phyloP scores from a whole-genome alignment of 108 stramenopile species.

The Chaetoceros tenuissimus region DNA sequence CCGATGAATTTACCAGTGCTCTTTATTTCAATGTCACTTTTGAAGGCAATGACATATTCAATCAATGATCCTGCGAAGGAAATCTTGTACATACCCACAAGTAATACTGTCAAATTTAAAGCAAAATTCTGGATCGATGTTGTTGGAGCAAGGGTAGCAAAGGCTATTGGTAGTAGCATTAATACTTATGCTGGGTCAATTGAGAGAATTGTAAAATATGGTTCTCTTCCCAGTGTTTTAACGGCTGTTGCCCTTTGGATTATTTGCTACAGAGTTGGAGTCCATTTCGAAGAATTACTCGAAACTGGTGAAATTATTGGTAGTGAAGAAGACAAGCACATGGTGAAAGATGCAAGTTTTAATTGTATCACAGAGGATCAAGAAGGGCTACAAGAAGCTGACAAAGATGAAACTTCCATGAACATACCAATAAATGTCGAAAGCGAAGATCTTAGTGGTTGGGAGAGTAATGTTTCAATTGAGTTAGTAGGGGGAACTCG shows the following conservation, averaged over 20 bases:
- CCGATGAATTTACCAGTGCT: conserved; percentile 70
- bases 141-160: conserved; percentile 75
- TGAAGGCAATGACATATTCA: conserved; percentile 90
- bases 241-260: conserved; percentile 56
- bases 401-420: too few species aligned
- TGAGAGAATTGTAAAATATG: conserved; percentile 58
- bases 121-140: conserved; percentile 91
- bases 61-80: conserved; percentile 91
- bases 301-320: conserved; percentile 55
- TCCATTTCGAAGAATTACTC: conserved; percentile 57
- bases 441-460: too few species aligned
- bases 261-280: conserved; percentile 62
- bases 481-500: too few species aligned
- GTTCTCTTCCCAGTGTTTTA: conserved; percentile 57
- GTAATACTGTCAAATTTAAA: conserved; percentile 73
- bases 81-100: conserved; percentile 86
- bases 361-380: too few species aligned
- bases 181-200: conserved; percentile 65
- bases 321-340: conserved; percentile 5
- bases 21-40: conserved; percentile 69
- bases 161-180: conserved; percentile 71
- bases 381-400: too few species aligned
- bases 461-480: too few species aligned
- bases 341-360: conserved; percentile 2
- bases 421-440: too few species aligned